A percentile compares a stretch with the other conserved stretches of the same genome.
These are phyloP conservation scores for Cytospora schulzeri DNA, from an alignment of 2,329 filamentous ascomycete genomes.

Conservation along the genomic window DNA sequence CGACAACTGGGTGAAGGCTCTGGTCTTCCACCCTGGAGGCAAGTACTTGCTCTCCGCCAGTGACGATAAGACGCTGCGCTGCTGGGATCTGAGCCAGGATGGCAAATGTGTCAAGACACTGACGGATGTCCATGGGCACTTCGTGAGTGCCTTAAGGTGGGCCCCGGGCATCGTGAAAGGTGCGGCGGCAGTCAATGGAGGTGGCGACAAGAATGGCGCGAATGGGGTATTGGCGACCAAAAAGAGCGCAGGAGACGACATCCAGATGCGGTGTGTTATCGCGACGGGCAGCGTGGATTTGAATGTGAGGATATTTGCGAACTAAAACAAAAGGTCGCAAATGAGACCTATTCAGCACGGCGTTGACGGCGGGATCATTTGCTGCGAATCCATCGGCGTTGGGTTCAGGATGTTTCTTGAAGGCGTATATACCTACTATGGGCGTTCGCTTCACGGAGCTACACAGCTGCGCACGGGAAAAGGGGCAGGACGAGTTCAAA, in stretches of 20 bases:
- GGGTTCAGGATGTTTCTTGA: background rate
- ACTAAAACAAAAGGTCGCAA: conserved; percentile 36
- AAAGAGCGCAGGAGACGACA: conserved; percentile 54
- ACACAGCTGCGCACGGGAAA: background rate
- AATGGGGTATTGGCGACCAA: conserved; percentile 44
- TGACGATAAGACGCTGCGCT: conserved; percentile 90
- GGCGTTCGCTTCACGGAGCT: background rate
- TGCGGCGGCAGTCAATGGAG: conserved; percentile 42
- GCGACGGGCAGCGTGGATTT: conserved; percentile 85
- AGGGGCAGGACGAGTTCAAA: background rate
- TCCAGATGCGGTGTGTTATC: conserved; percentile 79
- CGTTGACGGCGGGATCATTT: conserved; percentile 7
- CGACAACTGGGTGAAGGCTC: conserved; percentile 88
- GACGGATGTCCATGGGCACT: conserved; percentile 76
- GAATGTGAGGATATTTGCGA: conserved; percentile 77
- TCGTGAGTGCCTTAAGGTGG: conserved; percentile 86
- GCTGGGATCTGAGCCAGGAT: conserved; percentile 91
- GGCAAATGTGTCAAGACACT: conserved; percentile 86
- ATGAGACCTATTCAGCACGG: conserved; percentile 6
- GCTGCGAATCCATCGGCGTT: background rate
- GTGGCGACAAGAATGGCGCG: conserved; percentile 45
- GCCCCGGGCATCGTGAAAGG: conserved; percentile 75
- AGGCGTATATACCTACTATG: background rate
- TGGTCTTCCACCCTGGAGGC: conserved; percentile 89
- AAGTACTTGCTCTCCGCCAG: conserved; percentile 85